A percentile compares a stretch with the other conserved stretches of the same genome.
Conservation (phyloP, 1,139 yeast genomes). For the Scheffersomyces titani region DNA sequence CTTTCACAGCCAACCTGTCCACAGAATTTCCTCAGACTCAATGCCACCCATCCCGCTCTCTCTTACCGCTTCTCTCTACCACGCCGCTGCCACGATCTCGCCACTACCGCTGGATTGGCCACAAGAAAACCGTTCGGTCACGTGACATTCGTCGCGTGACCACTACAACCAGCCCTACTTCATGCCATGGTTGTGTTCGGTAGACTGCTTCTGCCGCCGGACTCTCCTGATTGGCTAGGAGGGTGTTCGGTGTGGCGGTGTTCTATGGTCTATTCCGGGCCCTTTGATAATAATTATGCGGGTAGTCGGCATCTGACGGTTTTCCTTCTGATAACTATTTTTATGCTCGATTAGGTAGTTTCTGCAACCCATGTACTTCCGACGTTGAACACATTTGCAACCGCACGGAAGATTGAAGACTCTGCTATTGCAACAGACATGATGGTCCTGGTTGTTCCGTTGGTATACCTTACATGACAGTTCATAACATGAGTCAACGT, state of each 20-base stretch:
- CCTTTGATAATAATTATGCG: too few species aligned
- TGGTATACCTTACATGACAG: too few species aligned
- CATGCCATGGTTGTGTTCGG: too few species aligned
- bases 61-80: background rate
- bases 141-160: background rate
- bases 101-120: background rate
- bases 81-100: background rate
- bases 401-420: too few species aligned
- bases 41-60: background rate
- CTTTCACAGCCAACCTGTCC: background rate
- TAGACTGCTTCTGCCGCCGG: too few species aligned
- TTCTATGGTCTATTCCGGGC: too few species aligned
- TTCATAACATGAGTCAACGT: too few species aligned
- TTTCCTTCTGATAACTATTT: background rate
- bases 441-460: too few species aligned
- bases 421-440: too few species aligned
- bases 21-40: background rate
- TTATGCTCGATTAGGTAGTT: background rate
- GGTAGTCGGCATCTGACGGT: background rate
- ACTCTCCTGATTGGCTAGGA: too few species aligned
- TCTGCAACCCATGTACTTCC: background rate
- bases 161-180: too few species aligned
- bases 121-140: background rate
- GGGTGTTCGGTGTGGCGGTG: too few species aligned
- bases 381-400: background rate